Evolutionary conservation across 1,284 basidiomycete genomes (phyloP).

Genomic region (Moesziomyces aphidis): DNA sequence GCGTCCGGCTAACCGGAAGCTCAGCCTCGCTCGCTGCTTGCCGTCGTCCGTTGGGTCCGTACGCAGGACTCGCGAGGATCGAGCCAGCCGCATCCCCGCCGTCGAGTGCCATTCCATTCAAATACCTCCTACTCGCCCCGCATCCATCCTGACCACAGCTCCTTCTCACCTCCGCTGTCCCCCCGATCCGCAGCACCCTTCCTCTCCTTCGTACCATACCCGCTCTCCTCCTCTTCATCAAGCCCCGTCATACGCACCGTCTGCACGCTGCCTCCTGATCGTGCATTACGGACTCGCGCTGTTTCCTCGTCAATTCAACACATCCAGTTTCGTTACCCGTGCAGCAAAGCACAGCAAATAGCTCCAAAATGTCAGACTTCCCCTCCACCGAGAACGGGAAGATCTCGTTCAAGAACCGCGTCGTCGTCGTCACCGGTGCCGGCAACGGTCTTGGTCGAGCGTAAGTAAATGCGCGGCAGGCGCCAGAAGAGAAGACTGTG

Average conservation of each 20-base stretch:
- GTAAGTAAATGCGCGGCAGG: conserved; percentile 74
- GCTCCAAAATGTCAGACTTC: conserved; percentile 60
- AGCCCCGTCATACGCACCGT: not conserved
- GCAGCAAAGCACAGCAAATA: conserved; percentile 18
- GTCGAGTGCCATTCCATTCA: not conserved
- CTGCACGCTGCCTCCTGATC: not conserved
- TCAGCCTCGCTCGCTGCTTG: not conserved
- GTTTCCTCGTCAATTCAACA: too few relatives aligned
- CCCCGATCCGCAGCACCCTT: not conserved
- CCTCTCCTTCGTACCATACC: not conserved
- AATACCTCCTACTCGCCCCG: not conserved
- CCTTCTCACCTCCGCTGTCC: not conserved
- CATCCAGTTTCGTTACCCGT: not conserved
- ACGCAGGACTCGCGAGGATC: not conserved
- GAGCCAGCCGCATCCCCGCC: not conserved
- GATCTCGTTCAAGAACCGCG: conserved; percentile 83
- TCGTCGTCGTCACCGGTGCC: conserved; percentile 93
- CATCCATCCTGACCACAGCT: too few relatives aligned
- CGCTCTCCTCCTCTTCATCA: not conserved
- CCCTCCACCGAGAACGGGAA: conserved; percentile 64
- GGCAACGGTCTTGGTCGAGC: conserved; percentile 92
- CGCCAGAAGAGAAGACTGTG: conserved; percentile 73
- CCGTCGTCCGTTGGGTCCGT: conserved; percentile 2
- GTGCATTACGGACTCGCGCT: too few relatives aligned
- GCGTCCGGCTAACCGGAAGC: conserved; percentile 17